Conservation (phyloP, 768 basidiomycete genomes). For the Agrocybe pediades region DNA sequence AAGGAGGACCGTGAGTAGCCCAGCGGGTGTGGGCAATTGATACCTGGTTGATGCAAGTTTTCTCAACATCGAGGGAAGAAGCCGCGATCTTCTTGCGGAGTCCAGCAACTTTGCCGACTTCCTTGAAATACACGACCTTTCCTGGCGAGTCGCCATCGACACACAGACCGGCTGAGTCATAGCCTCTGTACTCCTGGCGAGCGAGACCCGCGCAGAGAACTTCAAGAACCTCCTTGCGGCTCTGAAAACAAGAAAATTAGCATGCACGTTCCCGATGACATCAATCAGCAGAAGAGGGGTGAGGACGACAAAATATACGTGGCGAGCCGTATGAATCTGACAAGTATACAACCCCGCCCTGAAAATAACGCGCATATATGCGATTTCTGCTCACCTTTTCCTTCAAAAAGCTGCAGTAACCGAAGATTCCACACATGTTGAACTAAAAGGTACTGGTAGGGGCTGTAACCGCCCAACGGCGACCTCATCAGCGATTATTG, state of each 20-base stretch:
- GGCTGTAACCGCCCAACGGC: background rate
- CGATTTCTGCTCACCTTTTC: constrained; percentile 72
- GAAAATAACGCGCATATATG: background rate
- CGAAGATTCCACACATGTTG: constrained; percentile 94
- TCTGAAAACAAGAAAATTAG: constrained; percentile 44
- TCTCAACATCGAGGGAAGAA: constrained; percentile 70
- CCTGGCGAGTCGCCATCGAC: constrained; percentile 90
- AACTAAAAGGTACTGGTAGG: constrained; percentile 7
- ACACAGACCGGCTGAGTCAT: constrained; percentile 91
- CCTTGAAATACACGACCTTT: constrained; percentile 86
- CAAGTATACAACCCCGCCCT: background rate
- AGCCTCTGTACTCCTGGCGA: constrained; percentile 97
- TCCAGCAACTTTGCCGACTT: constrained; percentile 95
- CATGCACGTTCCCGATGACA: constrained; percentile 5
- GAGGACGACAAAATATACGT: background rate
- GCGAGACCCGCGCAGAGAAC: constrained; percentile 89
- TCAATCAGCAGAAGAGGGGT: constrained; percentile 11
- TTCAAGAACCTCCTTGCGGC: constrained; percentile 89
- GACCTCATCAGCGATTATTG: background rate
- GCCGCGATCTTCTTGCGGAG: constrained; percentile 87
- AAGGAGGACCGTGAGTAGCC: constrained; percentile 96
- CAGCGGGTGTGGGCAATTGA: constrained; percentile 99
- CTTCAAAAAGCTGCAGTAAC: constrained; percentile 91
- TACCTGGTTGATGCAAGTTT: constrained; percentile 82
- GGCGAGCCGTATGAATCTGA: no score